Evolutionary conservation across 768 basidiomycete species (phyloP).

Genomic region (Tylopilus subfusipes): DNA sequence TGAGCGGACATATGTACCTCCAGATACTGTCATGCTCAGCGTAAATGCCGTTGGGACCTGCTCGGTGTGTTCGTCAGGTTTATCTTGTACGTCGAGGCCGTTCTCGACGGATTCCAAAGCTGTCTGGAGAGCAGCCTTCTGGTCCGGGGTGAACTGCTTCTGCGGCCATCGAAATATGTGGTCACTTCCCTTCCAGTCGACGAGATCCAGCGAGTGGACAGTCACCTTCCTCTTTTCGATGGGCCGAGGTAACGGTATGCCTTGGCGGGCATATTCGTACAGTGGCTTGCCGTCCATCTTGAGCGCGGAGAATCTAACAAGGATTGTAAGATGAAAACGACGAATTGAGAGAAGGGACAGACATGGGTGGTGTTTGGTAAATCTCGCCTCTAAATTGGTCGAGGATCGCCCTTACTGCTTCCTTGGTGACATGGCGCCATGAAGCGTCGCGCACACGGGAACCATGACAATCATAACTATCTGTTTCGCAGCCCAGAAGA

Average conservation of each 20-base stretch:
- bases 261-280: constrained; percentile 92
- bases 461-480: constrained; percentile 91
- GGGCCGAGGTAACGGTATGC: constrained; percentile 89
- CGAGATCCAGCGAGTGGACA: constrained; percentile 74
- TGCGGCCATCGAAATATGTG: constrained; percentile 78
- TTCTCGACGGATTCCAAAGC: constrained; percentile 54
- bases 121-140: constrained; percentile 64
- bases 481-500: constrained; percentile 90
- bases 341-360: constrained; percentile 14
- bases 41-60: constrained; percentile 72
- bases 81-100: constrained; percentile 34
- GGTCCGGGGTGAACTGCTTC: constrained; percentile 61
- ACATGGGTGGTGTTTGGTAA: constrained; percentile 91
- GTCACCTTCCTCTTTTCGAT: constrained; percentile 84
- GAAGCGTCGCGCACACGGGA: constrained; percentile 70
- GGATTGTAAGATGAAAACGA: constrained; percentile 7
- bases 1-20: constrained; percentile 95
- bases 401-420: constrained; percentile 66
- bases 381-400: constrained; percentile 82
- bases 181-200: constrained; percentile 73
- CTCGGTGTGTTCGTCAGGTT: constrained; percentile 33
- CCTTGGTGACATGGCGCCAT: constrained; percentile 81
- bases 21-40: constrained; percentile 89
- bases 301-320: constrained; percentile 84
- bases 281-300: constrained; percentile 98